These are phyloP conservation scores for Aspergillus tamarii DNA, from an alignment of 2,329 filamentous ascomycete genomes.

Conservation along the genomic window DNA sequence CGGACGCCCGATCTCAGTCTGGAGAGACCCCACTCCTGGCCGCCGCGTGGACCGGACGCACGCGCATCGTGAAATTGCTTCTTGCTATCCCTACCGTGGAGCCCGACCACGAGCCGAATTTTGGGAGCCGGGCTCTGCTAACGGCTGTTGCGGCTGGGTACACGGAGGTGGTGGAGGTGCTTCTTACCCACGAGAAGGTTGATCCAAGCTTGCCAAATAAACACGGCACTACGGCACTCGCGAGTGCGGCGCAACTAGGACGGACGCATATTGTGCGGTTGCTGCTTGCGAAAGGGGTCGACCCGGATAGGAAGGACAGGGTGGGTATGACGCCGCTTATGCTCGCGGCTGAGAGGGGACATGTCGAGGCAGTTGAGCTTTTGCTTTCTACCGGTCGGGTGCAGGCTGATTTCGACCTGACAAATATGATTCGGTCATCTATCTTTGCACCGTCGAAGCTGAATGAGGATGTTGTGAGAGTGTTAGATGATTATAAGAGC, in stretches of 20 bases:
- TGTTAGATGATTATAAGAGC: neutral
- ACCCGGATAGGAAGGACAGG: neutral
- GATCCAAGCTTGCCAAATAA: no score
- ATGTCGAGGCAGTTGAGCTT: neutral
- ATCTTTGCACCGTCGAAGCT: neutral
- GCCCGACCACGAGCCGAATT: no score
- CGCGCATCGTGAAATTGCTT: neutral
- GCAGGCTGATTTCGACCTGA: neutral
- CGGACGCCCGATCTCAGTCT: no score
- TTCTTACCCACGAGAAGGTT: no score
- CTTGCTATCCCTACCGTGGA: neutral
- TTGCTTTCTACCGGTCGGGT: neutral
- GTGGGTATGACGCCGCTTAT: neutral
- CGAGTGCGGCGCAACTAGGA: no score
- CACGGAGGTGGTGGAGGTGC: no score
- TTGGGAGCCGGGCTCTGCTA: no score
- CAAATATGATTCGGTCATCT: neutral
- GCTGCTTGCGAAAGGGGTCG: neutral
- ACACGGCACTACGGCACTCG: no score
- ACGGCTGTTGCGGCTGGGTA: no score
- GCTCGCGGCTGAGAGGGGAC: neutral
- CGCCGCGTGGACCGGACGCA: neutral
- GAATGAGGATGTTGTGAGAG: neutral
- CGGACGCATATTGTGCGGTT: no score
- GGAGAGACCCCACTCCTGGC: neutral